These are phyloP conservation scores for Cyberlindnera maclurae DNA, from an alignment of 805 yeast species.

Conservation along the genomic window DNA sequence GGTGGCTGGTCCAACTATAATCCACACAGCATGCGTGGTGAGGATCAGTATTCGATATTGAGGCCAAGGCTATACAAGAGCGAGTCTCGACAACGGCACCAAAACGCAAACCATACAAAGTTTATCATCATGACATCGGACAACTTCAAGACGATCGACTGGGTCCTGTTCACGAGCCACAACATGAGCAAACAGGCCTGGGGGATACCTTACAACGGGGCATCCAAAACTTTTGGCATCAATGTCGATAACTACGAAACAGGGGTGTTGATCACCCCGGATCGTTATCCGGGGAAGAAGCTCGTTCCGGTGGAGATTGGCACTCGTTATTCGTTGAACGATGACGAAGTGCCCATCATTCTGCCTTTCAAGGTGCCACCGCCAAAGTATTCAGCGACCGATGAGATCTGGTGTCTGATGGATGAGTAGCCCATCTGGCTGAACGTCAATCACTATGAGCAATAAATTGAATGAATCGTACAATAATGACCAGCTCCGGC, in stretches of 20 bases:
- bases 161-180: slow-evolving; percentile 71
- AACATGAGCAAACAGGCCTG: slow-evolving; percentile 76
- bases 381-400: slow-evolving; percentile 29
- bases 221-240: slow-evolving; percentile 22
- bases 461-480: too few species aligned
- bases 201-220: slow-evolving; percentile 41
- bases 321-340: slow-evolving; percentile 20
- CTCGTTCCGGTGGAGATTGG: slow-evolving; percentile 39
- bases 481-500: too few species aligned
- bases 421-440: too few species aligned
- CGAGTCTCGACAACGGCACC: slow-evolving; percentile 23
- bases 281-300: slow-evolving; percentile 14
- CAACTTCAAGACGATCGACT: slow-evolving; percentile 42
- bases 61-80: slow-evolving; percentile 27
- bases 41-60: slow-evolving; percentile 35
- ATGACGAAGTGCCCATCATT: slow-evolving; percentile 26
- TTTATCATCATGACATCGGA: slow-evolving; percentile 52
- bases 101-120: slow-evolving; percentile 60
- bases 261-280: slow-evolving; percentile 41
- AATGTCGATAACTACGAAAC: slow-evolving; percentile 42
- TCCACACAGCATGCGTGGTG: slow-evolving; percentile 18
- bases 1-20: slow-evolving; percentile 47
- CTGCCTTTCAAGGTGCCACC: slow-evolving; percentile 54
- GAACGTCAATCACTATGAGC: too few species aligned
- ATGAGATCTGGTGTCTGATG: slow-evolving; percentile 40